A percentile compares a stretch with the other conserved stretches of the same genome.
Evolutionary conservation across 2,329 filamentous ascomycete species (phyloP).

Genomic region (Blastomyces percursus): DNA sequence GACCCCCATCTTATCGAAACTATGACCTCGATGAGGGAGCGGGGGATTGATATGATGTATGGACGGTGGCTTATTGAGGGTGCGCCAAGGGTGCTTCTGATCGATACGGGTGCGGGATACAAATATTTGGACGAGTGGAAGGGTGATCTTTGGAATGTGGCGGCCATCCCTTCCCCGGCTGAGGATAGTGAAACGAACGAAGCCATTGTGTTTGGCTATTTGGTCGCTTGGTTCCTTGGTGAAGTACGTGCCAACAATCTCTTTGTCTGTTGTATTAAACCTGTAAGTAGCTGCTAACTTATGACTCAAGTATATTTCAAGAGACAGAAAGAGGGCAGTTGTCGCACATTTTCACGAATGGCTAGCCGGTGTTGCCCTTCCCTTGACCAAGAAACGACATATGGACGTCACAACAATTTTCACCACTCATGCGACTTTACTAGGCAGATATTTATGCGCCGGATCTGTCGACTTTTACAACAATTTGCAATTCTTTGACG

Average conservation of each 20-base stretch:
- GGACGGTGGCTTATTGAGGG: conserved; percentile 97
- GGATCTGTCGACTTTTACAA: conserved; percentile 99
- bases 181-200: conserved; percentile 94
- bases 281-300: not conserved
- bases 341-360: conserved; percentile 99
- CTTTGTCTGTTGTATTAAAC: not conserved
- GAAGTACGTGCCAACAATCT: conserved; percentile 49
- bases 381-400: conserved; percentile 80
- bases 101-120: conserved; percentile 91
- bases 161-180: conserved; percentile 86
- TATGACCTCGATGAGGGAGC: conserved; percentile 84
- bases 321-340: conserved; percentile 83
- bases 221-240: conserved; percentile 96
- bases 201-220: conserved; percentile 91
- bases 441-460: conserved; percentile 91
- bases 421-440: conserved; percentile 90
- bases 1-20: conserved; percentile 68
- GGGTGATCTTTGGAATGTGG: conserved; percentile 81
- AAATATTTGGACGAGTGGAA: conserved; percentile 94
- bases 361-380: conserved; percentile 87
- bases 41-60: conserved; percentile 79
- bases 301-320: conserved; percentile 71
- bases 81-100: conserved; percentile 81
- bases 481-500: conserved; percentile 93
- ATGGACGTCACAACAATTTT: conserved; percentile 98